Conservation (phyloP, 352 stramenopile species). For the Pythium oligandrum region DNA sequence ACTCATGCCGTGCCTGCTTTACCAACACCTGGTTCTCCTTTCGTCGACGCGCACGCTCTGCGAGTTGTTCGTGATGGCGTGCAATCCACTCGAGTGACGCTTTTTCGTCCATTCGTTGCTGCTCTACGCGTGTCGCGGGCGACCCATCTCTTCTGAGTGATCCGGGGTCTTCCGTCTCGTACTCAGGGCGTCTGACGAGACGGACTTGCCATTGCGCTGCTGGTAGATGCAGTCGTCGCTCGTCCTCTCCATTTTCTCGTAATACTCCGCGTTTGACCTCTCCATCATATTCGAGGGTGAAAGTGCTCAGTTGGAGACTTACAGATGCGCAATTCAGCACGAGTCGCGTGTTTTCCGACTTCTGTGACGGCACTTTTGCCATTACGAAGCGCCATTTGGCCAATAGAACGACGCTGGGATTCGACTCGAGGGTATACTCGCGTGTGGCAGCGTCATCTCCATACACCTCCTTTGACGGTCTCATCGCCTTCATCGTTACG, state of each 20-base stretch:
- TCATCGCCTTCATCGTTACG: constrained; percentile 49
- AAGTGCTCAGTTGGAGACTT: constrained; percentile 2
- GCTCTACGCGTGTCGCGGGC: not conserved
- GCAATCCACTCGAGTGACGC: constrained; percentile 38
- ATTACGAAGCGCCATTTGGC: constrained; percentile 44
- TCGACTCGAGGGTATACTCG: constrained; percentile 59
- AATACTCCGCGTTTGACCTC: constrained; percentile 9
- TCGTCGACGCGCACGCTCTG: not conserved
- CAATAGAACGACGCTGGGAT: constrained; percentile 43
- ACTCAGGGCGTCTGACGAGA: not conserved
- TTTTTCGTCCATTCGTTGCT: constrained; percentile 20
- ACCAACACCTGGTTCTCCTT: constrained; percentile 25
- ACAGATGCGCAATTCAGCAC: constrained; percentile 19
- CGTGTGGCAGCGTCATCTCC: constrained; percentile 56
- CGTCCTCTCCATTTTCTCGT: constrained; percentile 4
- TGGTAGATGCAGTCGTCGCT: not conserved
- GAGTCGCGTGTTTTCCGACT: constrained; percentile 1
- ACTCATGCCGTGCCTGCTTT: constrained; percentile 28
- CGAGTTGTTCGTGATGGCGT: constrained; percentile 18
- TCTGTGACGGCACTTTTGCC: not conserved
- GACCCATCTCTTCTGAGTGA: constrained; percentile 1
- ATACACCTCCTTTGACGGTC: constrained; percentile 42
- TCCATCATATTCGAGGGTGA: constrained; percentile 14
- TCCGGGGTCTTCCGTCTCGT: not conserved
- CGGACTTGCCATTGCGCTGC: constrained; percentile 1